phyloP scores from a whole-genome alignment of 1,284 basidiomycete species.

The Austropuccinia psidii region DNA sequence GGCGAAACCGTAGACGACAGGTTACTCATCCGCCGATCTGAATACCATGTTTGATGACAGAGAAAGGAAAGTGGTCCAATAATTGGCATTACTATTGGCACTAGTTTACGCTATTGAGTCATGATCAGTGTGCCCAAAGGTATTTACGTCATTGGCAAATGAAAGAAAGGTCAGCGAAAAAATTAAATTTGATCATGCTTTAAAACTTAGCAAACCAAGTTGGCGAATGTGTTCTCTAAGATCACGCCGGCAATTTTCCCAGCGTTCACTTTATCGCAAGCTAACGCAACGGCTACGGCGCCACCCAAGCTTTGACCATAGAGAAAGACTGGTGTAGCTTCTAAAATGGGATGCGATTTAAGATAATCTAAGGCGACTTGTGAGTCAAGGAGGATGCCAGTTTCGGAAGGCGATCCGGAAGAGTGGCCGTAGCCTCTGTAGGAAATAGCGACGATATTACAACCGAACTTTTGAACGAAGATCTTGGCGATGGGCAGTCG shows the following conservation, averaged over 20 bases:
- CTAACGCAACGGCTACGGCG: conserved; percentile 19
- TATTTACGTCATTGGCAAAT: background rate
- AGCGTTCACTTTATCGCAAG: background rate
- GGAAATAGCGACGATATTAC: conserved; percentile 21
- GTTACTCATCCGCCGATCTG: conserved; percentile 13
- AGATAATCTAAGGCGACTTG: conserved; percentile 11
- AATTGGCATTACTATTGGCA: conserved; percentile 32
- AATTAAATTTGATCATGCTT: background rate
- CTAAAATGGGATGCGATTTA: background rate
- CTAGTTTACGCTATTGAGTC: conserved; percentile 13
- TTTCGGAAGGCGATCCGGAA: conserved; percentile 9
- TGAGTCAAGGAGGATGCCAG: conserved; percentile 21
- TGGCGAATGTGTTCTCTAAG: conserved; percentile 34
- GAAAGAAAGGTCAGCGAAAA: background rate
- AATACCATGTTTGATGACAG: conserved; percentile 36
- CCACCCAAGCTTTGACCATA: conserved; percentile 37
- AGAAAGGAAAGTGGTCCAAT: conserved; percentile 23
- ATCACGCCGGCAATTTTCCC: conserved; percentile 22
- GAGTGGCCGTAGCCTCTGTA: conserved; percentile 36
- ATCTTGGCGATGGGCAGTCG: conserved; percentile 21
- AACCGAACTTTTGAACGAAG: conserved; percentile 2
- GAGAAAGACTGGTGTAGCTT: background rate
- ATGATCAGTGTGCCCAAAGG: background rate
- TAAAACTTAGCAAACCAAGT: background rate
- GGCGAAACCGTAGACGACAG: background rate